phyloP scores from a whole-genome alignment of 345 rosid species.

The Cardamine occulta region DNA sequence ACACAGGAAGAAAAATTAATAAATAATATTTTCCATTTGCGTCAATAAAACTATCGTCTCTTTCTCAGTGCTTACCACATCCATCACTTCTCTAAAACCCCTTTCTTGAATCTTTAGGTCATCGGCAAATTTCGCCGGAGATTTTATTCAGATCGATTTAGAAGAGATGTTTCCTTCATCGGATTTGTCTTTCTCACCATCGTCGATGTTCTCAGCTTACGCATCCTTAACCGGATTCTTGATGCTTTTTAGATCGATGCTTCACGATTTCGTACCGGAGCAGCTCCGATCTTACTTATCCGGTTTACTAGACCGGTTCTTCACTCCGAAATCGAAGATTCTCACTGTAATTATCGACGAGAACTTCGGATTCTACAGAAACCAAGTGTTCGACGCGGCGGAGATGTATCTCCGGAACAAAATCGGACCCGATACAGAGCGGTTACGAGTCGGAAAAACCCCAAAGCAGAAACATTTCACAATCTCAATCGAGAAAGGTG shows the following conservation, averaged over 20 bases:
- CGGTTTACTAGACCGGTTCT: conserved; percentile 21
- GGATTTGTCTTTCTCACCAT: conserved; percentile 36
- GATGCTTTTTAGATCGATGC: conserved; percentile 51
- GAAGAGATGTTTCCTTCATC: conserved; percentile 41
- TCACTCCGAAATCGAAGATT: conserved; percentile 37
- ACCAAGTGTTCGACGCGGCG: conserved; percentile 54
- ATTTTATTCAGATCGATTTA: neutral
- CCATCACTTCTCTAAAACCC: neutral
- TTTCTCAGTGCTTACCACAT: neutral
- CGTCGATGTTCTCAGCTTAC: conserved; percentile 50
- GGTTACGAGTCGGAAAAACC: conserved; percentile 50
- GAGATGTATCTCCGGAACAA: conserved; percentile 55
- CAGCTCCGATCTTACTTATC: conserved; percentile 38
- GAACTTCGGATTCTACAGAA: conserved; percentile 35
- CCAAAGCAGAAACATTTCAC: conserved; percentile 42
- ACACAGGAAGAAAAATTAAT: neutral
- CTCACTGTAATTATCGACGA: conserved; percentile 49
- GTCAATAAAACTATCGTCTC: neutral
- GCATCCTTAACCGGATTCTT: conserved; percentile 49
- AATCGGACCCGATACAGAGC: conserved; percentile 47
- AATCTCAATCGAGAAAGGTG: conserved; percentile 47
- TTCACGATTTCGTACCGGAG: conserved; percentile 46
- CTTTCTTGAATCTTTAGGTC: neutral
- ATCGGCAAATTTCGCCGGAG: conserved; percentile 18
- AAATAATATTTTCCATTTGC: neutral